Evolutionary conservation across 257 asterid genomes (phyloP).

Genomic region (Osmanthus fragrans): DNA sequence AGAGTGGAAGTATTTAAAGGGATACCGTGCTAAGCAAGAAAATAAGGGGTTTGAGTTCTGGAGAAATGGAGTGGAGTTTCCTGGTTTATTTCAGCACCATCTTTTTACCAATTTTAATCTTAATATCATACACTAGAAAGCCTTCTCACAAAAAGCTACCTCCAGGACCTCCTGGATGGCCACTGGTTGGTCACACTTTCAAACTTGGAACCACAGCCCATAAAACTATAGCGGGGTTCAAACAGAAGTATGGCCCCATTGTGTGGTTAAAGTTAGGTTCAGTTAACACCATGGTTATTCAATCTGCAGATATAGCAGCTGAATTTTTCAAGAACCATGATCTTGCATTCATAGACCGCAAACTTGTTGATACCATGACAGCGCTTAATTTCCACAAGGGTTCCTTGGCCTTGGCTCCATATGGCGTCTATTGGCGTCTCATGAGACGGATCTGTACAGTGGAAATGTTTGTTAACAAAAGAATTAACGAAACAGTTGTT

Average conservation of each 20-base stretch:
- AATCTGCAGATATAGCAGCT: constrained; percentile 35
- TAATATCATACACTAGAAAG: background rate
- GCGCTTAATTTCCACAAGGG: constrained; percentile 49
- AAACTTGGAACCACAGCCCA: constrained; percentile 56
- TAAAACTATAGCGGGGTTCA: constrained; percentile 35
- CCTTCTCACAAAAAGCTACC: constrained; percentile 25
- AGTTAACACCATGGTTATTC: constrained; percentile 51
- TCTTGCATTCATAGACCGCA: constrained; percentile 48
- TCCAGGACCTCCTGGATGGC: constrained; percentile 22
- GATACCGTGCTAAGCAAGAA: background rate
- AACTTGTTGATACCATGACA: constrained; percentile 36
- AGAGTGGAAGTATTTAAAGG: background rate
- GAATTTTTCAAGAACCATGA: constrained; percentile 72
- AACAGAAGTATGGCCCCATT: background rate
- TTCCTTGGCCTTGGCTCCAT: constrained; percentile 44
- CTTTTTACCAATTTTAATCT: background rate
- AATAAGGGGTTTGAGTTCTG: background rate
- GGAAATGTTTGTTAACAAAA: constrained; percentile 50
- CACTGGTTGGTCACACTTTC: constrained; percentile 42
- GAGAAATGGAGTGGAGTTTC: background rate
- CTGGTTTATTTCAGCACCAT: background rate
- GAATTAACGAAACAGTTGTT: constrained; percentile 45
- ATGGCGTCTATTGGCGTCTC: constrained; percentile 59
- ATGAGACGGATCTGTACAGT: constrained; percentile 52
- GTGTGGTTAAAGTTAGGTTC: constrained; percentile 50